These are phyloP conservation scores for Dendrobium catenatum DNA, from an alignment of 106 monocot species.

Conservation along the genomic window DNA sequence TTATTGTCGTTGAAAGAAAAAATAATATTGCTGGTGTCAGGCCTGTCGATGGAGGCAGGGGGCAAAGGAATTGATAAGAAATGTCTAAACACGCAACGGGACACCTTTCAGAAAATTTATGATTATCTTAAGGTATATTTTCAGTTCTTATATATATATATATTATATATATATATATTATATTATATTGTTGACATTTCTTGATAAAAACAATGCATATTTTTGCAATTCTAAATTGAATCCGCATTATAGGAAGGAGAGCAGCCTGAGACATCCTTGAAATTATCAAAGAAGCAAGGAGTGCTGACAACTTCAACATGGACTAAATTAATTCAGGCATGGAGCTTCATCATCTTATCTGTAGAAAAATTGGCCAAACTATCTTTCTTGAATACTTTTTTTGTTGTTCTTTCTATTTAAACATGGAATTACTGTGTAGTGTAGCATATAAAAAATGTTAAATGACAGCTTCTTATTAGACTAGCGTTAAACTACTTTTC, in stretches of 20 bases:
- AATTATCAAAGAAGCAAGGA: constrained; percentile 54
- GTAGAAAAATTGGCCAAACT: no score
- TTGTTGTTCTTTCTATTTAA: no score
- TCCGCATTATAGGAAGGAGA: constrained; percentile 42
- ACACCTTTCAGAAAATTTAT: constrained; percentile 70
- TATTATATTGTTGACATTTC: neutral
- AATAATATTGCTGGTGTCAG: constrained; percentile 44
- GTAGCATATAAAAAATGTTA: no score
- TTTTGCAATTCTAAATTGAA: neutral
- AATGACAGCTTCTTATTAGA: no score
- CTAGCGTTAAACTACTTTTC: no score
- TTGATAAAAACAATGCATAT: neutral
- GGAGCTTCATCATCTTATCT: neutral
- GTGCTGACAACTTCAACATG: constrained; percentile 64
- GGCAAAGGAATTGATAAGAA: constrained; percentile 84
- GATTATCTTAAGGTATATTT: constrained; percentile 60
- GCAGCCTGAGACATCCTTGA: constrained; percentile 55
- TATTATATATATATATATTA: neutral
- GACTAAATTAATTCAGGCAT: constrained; percentile 63
- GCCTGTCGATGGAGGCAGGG: constrained; percentile 78
- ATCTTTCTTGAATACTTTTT: no score
- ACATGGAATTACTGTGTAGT: no score
- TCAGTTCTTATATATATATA: neutral
- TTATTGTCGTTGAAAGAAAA: constrained; percentile 67
- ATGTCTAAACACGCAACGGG: constrained; percentile 65